Percentiles rank a stretch among this genome's conserved stretches.
Conservation (phyloP, 257 asterid genomes). For the Eucommia ulmoides region DNA sequence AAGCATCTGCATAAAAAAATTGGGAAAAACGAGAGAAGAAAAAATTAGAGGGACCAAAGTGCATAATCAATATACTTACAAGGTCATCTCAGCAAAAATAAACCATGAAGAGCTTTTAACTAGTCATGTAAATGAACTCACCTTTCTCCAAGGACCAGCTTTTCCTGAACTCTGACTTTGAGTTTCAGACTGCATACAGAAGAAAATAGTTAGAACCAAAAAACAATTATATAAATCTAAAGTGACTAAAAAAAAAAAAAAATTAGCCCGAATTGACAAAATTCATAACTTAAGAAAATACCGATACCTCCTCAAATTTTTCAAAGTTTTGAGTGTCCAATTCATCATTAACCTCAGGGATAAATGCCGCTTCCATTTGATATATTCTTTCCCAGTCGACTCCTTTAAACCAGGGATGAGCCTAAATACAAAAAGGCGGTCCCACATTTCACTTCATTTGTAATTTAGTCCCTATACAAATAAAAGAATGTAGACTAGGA, state of each 20-base stretch:
- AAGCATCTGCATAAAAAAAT: constrained; percentile 51
- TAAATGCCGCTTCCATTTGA: constrained; percentile 81
- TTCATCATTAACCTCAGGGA: constrained; percentile 91
- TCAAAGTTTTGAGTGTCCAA: constrained; percentile 94
- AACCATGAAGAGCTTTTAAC: neutral
- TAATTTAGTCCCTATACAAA: constrained; percentile 14
- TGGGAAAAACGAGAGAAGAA: constrained; percentile 3
- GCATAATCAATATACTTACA: neutral
- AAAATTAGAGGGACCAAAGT: no score
- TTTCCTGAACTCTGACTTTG: constrained; percentile 48
- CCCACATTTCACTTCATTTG: constrained; percentile 12
- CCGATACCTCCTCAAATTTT: constrained; percentile 77
- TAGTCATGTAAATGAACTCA: constrained; percentile 14
- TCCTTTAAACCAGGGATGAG: constrained; percentile 74
- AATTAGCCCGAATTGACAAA: neutral
- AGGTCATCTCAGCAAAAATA: neutral
- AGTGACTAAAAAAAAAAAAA: no score
- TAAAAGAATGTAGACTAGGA: constrained; percentile 25
- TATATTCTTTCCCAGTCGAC: constrained; percentile 75
- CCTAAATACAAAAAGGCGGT: constrained; percentile 32
- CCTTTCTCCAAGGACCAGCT: constrained; percentile 99
- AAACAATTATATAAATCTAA: constrained; percentile 5
- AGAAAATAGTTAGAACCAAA: neutral
- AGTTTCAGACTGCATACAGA: constrained; percentile 49
- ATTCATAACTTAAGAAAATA: constrained; percentile 6